Evolutionary conservation across 768 basidiomycete species (phyloP).

Genomic region (Brasilioporus rufonigricans): DNA sequence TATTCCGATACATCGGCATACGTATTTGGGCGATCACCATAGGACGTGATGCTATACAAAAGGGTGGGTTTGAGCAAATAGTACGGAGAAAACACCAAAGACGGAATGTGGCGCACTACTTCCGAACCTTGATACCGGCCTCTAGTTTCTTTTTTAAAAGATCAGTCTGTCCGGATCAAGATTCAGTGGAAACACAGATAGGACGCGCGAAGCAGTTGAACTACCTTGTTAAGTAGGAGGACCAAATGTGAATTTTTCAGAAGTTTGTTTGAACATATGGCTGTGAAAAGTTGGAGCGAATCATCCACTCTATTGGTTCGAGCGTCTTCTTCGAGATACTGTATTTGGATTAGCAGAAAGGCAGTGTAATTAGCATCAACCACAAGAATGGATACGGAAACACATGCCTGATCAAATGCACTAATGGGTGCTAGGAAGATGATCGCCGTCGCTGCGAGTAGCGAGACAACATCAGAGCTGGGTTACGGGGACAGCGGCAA

Average conservation of each 20-base stretch:
- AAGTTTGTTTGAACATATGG: conserved; percentile 73
- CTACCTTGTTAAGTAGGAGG: conserved; percentile 76
- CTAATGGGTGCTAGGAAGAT: conserved; percentile 87
- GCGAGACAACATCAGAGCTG: conserved; percentile 6
- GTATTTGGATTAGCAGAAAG: conserved; percentile 4
- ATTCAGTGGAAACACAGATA: conserved; percentile 5
- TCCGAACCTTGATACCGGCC: conserved; percentile 63
- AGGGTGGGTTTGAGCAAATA: neutral
- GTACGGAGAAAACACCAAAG: neutral
- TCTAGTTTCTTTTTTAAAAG: conserved; percentile 70
- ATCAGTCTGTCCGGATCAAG: conserved; percentile 50
- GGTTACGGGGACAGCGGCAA: conserved; percentile 10
- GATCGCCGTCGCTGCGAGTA: conserved; percentile 64
- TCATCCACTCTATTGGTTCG: conserved; percentile 79
- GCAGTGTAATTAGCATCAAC: conserved; percentile 10
- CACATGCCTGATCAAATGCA: conserved; percentile 77
- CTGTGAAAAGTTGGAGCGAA: conserved; percentile 73
- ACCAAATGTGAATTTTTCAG: conserved; percentile 71
- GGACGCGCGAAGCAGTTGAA: conserved; percentile 2
- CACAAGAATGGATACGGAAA: neutral
- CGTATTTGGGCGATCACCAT: conserved; percentile 67
- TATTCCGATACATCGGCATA: conserved; percentile 72
- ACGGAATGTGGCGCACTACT: conserved; percentile 57
- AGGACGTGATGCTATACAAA: conserved; percentile 65
- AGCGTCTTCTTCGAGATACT: conserved; percentile 84